Percentiles rank a stretch among this genome's conserved stretches.
Conservation (phyloP, 139 green algal species). For the Haematococcus lacustris region DNA sequence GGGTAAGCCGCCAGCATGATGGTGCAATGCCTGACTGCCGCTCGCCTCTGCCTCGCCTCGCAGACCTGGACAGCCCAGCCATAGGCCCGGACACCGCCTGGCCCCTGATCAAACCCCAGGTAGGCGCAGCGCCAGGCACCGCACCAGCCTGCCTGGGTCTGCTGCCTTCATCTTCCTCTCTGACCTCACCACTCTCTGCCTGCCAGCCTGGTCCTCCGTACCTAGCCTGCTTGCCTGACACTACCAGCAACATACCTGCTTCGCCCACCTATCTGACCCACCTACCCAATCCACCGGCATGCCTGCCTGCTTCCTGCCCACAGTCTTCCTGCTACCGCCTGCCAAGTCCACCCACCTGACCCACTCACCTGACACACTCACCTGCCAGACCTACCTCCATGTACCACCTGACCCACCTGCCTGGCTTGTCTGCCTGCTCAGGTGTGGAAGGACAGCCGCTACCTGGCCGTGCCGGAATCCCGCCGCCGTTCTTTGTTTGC, state of each 20-base stretch:
- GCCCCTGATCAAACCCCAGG: conserved; percentile 13
- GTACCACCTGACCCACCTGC: background rate
- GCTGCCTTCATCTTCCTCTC: background rate
- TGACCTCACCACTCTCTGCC: background rate
- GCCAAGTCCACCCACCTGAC: background rate
- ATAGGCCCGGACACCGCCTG: conserved; percentile 19
- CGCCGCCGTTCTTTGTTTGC: conserved; percentile 8
- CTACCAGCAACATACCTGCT: background rate
- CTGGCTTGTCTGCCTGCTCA: background rate
- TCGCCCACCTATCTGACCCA: background rate
- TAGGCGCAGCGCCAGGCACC: no score
- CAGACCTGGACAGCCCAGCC: conserved; percentile 12
- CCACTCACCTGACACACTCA: background rate
- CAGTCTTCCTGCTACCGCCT: background rate
- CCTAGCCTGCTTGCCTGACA: background rate
- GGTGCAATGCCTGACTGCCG: background rate
- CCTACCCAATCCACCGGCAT: background rate
- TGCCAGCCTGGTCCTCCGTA: background rate
- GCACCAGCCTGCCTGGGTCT: background rate
- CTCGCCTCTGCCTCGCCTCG: background rate
- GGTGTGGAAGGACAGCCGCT: conserved; percentile 11
- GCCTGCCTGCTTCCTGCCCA: background rate
- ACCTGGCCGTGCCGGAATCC: conserved; percentile 11
- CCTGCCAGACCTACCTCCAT: background rate
- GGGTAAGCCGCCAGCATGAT: background rate